phyloP scores from a whole-genome alignment of 177 flowering plant species.

The Vitis hybrid region DNA sequence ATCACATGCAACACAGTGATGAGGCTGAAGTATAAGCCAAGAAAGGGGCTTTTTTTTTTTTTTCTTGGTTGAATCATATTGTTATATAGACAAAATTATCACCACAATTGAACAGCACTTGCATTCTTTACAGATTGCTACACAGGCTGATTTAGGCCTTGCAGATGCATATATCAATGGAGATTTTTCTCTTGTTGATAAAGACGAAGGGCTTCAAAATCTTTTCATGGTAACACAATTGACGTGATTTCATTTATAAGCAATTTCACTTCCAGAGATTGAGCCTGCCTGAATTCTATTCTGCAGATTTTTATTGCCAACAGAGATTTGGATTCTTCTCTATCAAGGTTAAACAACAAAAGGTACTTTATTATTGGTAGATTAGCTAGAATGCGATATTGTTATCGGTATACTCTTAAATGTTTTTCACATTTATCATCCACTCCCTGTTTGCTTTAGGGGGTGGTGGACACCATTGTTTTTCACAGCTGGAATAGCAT shows the following conservation, averaged over 20 bases:
- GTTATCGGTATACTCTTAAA: neutral
- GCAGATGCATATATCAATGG: conserved; percentile 97
- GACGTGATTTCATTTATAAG: neutral
- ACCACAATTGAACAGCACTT: neutral
- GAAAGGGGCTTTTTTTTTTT: neutral
- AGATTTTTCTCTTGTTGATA: conserved; percentile 83
- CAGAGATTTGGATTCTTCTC: conserved; percentile 56
- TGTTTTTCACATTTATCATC: neutral
- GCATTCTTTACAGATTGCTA: conserved; percentile 58
- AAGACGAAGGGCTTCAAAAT: conserved; percentile 73
- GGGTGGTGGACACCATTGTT: conserved; percentile 98
- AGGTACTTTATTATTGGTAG: conserved; percentile 41
- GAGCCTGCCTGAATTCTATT: conserved; percentile 7
- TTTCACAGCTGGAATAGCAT: conserved; percentile 76
- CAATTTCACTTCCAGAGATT: neutral
- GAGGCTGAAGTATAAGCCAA: too few relatives aligned
- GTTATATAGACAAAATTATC: neutral
- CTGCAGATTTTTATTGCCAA: conserved; percentile 75
- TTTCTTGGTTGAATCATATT: neutral
- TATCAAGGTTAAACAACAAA: conserved; percentile 34
- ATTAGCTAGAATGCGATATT: neutral
- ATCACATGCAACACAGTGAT: too few relatives aligned
- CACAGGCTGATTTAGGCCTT: conserved; percentile 90
- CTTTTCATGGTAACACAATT: conserved; percentile 58
- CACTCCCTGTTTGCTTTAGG: conserved; percentile 35